Base-by-base conservation (phyloP, 495 filamentous ascomycete genomes). In the Penicillium waksmanii region DNA sequence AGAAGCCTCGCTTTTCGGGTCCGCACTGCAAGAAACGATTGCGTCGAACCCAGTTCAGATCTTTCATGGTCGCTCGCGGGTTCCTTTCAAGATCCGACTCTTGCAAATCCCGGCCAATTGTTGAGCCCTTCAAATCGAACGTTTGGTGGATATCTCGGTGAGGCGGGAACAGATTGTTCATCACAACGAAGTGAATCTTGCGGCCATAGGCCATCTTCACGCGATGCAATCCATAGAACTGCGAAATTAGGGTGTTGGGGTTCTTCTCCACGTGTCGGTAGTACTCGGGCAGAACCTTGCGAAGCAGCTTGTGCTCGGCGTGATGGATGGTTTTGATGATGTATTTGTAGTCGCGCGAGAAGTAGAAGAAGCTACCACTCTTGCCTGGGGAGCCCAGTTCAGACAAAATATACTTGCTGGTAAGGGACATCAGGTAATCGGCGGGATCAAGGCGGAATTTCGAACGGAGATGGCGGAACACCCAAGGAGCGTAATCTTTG, bases 281-380 rank as follows among this genome's bases (percentile, higher is more conserved):
- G 72, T 99, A 99, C 35, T 97, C 89, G 55, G 89, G 90, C 54
- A 99, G 79, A 44, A 97, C 91, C 72, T 90, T 96, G 52, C 95
- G 85, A 42, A 99, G 83, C 58, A 97, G 89, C 66, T 96, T 96
- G 76, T 99, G 96, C 71, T 99, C 95, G 56, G 86, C 87, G 65
- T 96, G 95, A 70, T 98, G 95, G 57, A 99, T 99, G 13, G 95
- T 99, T 73, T 99, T 99, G 85, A 99, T 99, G 74, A 99, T 99
- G 77, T 99, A 99, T 76, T 99, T 99, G 82, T 98, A 99, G 71
- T 99, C 95, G 53, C 95, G 85, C 27, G 96, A 98, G 78, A 99
- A 99, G 79, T 99, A 99, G 78, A 99, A 99, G 76, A 99, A 99
- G 71, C 93, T 97, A 17, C 96, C 96, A 74, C 93, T 97, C 78